These are phyloP conservation scores for Lathyrus sativus DNA, from an alignment of 306 rosid species.

Conservation along the genomic window DNA sequence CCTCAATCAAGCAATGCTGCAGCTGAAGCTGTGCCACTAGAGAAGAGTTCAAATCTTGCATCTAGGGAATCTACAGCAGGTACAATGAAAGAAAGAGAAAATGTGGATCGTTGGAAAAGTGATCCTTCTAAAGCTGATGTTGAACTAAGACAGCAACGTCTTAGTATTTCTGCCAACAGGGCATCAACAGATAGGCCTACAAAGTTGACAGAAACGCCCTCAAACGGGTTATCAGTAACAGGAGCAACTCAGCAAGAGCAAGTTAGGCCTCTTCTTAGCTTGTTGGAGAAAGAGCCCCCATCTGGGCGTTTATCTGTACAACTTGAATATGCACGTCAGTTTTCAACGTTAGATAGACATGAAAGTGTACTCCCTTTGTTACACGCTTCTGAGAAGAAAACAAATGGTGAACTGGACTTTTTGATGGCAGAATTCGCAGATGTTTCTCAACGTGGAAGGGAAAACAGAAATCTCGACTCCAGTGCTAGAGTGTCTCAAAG, in stretches of 20 bases:
- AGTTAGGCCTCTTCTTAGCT: conserved; percentile 96
- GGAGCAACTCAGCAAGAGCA: conserved; percentile 73
- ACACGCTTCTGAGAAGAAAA: no score
- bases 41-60: conserved; percentile 50
- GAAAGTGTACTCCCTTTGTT: no score
- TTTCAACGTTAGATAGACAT: no score
- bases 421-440: no score
- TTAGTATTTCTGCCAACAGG: conserved; percentile 56
- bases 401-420: no score
- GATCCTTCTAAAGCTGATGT: conserved; percentile 68
- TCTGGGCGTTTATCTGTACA: conserved; percentile 95
- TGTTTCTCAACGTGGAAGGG: conserved; percentile 95
- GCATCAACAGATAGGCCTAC: conserved; percentile 73
- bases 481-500: conserved; percentile 71
- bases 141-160: conserved; percentile 71
- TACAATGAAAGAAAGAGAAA: conserved; percentile 61
- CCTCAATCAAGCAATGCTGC: no score
- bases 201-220: conserved; percentile 65
- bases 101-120: conserved; percentile 62
- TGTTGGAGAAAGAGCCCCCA: conserved; percentile 95
- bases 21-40: no score
- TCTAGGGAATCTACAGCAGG: conserved; percentile 60
- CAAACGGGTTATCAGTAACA: conserved; percentile 64
- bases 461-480: conserved; percentile 77
- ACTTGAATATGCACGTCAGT: no score